Percentiles rank a stretch among this genome's conserved stretches.
Conservation (phyloP, 2,329 filamentous ascomycete genomes). For the Fusarium duplospermum region DNA sequence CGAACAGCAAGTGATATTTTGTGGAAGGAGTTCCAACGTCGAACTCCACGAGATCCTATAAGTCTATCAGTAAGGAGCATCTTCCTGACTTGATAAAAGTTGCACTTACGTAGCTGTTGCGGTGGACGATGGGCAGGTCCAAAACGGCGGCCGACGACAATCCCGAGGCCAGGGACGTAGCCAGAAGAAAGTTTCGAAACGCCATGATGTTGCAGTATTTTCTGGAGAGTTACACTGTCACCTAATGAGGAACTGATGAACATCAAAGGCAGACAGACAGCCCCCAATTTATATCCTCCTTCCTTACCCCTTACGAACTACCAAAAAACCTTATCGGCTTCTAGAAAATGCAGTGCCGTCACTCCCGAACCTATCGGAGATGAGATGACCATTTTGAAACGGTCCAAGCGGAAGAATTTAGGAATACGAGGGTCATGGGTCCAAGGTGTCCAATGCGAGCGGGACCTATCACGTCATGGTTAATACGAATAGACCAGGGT, state of each 20-base stretch:
- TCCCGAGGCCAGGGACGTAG: background rate
- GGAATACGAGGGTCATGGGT: background rate
- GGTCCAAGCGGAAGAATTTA: background rate
- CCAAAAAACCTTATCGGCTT: background rate
- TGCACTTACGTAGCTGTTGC: slow-evolving; percentile 27
- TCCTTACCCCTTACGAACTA: background rate
- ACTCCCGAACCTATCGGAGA: background rate
- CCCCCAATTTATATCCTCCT: background rate
- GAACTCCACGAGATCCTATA: slow-evolving; percentile 16
- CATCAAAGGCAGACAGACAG: background rate
- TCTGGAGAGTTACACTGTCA: background rate
- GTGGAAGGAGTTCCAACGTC: slow-evolving; percentile 45
- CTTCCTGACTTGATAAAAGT: too few relatives aligned
- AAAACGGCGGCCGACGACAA: slow-evolving; percentile 1
- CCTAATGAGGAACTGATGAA: background rate
- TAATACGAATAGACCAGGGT: background rate
- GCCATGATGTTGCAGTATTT: background rate
- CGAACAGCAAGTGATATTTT: slow-evolving; percentile 47
- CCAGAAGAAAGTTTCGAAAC: background rate
- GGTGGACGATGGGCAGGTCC: slow-evolving; percentile 22
- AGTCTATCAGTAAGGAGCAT: background rate
- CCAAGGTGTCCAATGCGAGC: background rate
- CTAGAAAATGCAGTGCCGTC: background rate
- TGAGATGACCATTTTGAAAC: background rate
- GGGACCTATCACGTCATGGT: background rate